These are phyloP conservation scores for Apiotrichum siamense DNA, from an alignment of 1,284 basidiomycete genomes.

Conservation along the genomic window DNA sequence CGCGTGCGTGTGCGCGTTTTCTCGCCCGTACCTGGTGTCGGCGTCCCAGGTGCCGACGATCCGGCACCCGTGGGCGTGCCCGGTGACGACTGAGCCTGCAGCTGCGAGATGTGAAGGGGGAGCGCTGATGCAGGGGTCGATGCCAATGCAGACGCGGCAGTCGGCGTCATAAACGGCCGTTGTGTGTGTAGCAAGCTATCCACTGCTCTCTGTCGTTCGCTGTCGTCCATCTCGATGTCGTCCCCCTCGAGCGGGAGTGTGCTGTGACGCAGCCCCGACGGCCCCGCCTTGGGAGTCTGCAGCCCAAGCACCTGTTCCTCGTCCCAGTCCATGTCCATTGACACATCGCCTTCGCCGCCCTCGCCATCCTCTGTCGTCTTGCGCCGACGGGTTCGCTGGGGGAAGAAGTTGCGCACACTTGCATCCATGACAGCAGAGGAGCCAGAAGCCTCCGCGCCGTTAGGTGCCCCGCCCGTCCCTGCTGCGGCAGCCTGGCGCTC, in stretches of 20 bases:
- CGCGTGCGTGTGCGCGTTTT: not conserved
- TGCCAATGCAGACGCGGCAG: no score
- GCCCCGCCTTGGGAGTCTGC: not conserved
- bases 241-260: not conserved
- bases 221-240: not conserved
- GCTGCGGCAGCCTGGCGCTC: not conserved
- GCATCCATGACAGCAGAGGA: no score
- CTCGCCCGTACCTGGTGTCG: not conserved
- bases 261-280: not conserved
- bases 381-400: conserved; percentile 2
- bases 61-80: no score
- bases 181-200: no score
- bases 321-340: not conserved
- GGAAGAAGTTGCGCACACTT: conserved; percentile 12
- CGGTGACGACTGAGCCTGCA: no score
- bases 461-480: not conserved
- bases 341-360: not conserved
- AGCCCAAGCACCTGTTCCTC: not conserved
- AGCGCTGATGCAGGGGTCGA: no score
- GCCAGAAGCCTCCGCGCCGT: no score
- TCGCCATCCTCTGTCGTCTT: not conserved
- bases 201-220: no score
- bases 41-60: no score
- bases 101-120: no score
- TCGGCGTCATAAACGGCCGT: no score